Evolutionary conservation across 1,139 yeast species (phyloP).

Genomic region (Candida frijolesensis): DNA sequence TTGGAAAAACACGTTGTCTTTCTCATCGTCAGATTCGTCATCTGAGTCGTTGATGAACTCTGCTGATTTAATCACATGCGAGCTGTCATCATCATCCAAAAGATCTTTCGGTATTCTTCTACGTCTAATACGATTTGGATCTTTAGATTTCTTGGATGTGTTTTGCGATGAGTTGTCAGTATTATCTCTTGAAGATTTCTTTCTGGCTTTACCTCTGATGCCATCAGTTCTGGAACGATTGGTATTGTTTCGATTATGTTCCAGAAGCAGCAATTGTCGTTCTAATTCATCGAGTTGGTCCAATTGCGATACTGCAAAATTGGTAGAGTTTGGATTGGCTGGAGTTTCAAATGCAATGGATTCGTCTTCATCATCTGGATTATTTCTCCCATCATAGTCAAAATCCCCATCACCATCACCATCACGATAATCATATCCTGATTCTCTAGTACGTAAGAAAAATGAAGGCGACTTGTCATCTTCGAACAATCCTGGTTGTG

Average conservation of each 20-base stretch:
- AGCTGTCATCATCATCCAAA: slow-evolving; percentile 24
- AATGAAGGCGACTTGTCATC: slow-evolving; percentile 44
- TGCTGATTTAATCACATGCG: slow-evolving; percentile 38
- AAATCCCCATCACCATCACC: slow-evolving; percentile 22
- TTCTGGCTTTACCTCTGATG: slow-evolving; percentile 25
- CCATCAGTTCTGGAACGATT: background rate
- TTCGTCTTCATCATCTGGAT: slow-evolving; percentile 24
- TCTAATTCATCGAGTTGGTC: slow-evolving; percentile 39
- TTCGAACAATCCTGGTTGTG: slow-evolving; percentile 41
- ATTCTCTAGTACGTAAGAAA: slow-evolving; percentile 31
- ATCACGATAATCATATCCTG: slow-evolving; percentile 18
- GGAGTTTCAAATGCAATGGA: slow-evolving; percentile 40
- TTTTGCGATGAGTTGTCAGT: background rate
- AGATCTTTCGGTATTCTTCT: slow-evolving; percentile 16
- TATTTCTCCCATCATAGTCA: slow-evolving; percentile 16
- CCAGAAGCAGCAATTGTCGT: slow-evolving; percentile 18
- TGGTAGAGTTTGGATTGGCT: slow-evolving; percentile 18
- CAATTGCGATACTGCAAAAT: slow-evolving; percentile 27
- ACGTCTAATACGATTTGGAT: background rate
- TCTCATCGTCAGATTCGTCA: slow-evolving; percentile 66
- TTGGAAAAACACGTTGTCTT: slow-evolving; percentile 54
- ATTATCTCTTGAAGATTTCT: slow-evolving; percentile 14
- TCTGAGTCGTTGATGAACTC: slow-evolving; percentile 65
- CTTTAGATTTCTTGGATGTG: slow-evolving; percentile 5
- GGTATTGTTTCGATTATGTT: background rate